Base-by-base conservation (phyloP, 108 stramenopile species). In the Ochromonas danica region DNA sequence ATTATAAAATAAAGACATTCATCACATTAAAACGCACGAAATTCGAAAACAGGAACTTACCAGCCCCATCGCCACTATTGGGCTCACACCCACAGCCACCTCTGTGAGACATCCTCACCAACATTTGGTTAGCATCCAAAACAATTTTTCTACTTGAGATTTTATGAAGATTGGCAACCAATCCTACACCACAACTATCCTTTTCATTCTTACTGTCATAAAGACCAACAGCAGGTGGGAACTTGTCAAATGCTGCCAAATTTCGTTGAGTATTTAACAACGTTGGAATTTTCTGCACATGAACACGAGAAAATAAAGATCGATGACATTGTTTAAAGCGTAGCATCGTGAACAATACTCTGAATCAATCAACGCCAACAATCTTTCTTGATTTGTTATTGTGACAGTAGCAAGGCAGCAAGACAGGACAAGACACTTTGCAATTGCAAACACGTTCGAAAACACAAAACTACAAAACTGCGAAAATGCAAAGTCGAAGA, bases 131-230 rank as follows among this genome's bases (percentile, higher is more conserved):
- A 27, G 95, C 94, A 80, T 94, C 93, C 61, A 93, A 89, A 42
- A 97, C 94, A 38, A 95, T 93, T 81, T 88, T 89, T 2, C 97
- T 89, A 67, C 88, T 89, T 0, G 94, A 88, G 62, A 71, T 79
- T 62, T 88, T 90, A 78, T 93, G 84, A 43, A 94, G 81, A 28
- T 90, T 90, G 31, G 94, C 94, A 79, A 96, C 90, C 78, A 98
- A 94, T 17, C 97, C 97, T 36, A 96, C 95, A 78, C 97, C 97
- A 87, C 97, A 98, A 51, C 93, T 92, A 86, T 98, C 97, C 65
- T 94, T 91, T 85, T 98, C 97, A 78, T 87, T 70, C 14, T 80
- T 79, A 17, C 90, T 81, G 81, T 90, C 86, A 78, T 94, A 94
- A 6, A 93, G 62, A 62, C 45, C 45, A 51, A 14, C 22, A 14